Evolutionary conservation across 1,139 yeast species (phyloP).

Genomic region (Hansenula anomala): DNA sequence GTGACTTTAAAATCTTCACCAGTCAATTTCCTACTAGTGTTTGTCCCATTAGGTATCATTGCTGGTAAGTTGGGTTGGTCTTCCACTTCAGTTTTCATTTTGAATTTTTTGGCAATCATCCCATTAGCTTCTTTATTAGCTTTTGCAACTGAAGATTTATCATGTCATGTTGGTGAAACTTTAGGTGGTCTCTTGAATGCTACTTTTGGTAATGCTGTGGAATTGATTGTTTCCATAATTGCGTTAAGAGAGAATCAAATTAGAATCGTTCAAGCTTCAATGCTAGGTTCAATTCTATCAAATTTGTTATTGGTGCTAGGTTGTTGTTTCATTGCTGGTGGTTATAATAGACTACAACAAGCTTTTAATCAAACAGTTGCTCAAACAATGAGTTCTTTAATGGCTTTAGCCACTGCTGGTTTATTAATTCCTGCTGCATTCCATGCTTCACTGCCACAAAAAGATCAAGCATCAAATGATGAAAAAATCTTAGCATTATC

Average conservation of each 20-base stretch:
- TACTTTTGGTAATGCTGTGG: constrained; percentile 92
- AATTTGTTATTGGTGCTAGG: constrained; percentile 87
- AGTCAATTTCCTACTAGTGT: constrained; percentile 69
- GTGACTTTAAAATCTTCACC: constrained; percentile 58
- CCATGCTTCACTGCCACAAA: constrained; percentile 70
- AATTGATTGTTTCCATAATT: constrained; percentile 86
- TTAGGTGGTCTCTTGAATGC: constrained; percentile 92
- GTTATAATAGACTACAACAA: constrained; percentile 80
- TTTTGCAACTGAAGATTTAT: constrained; percentile 88
- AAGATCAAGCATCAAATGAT: constrained; percentile 28
- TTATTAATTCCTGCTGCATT: constrained; percentile 93
- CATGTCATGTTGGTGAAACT: constrained; percentile 82
- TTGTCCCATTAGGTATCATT: constrained; percentile 83
- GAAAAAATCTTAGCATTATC: constrained; percentile 68
- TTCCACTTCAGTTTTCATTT: constrained; percentile 56
- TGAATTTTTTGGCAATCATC: constrained; percentile 85
- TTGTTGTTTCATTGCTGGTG: constrained; percentile 94
- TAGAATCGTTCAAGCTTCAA: constrained; percentile 92
- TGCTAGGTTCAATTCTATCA: constrained; percentile 91
- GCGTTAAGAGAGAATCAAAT: constrained; percentile 85
- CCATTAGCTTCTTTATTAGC: constrained; percentile 90
- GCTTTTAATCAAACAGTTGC: constrained; percentile 94
- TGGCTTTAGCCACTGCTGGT: constrained; percentile 88
- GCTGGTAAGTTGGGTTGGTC: constrained; percentile 60
- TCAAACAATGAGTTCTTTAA: constrained; percentile 90